Base-by-base conservation (phyloP, 2,329 filamentous ascomycete genomes). In the Hypoxylon sp. region DNA sequence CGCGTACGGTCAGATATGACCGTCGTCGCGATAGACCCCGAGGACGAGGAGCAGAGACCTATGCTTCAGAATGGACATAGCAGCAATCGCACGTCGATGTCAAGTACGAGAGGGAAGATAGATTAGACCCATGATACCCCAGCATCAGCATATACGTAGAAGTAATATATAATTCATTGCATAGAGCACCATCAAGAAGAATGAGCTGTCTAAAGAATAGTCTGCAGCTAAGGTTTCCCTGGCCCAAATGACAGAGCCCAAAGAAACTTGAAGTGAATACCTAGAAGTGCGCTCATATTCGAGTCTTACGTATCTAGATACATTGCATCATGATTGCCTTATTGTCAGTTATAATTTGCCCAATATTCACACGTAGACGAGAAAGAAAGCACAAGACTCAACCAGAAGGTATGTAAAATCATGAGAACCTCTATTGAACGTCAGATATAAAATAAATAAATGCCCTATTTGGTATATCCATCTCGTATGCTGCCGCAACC, bases 1-100 rank as follows among this genome's bases (percentile, higher is more conserved):
- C 88, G 87, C 74, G 94, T 98, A 1, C 89, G 91, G 1, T 86
- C 93, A 73, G 92, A 98, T 78, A 95, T 95, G 85, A 92, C 90
- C 55, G 95, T 97, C 0, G 82, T 85, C 4, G 83, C 84, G 24
- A 73, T 83, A 33, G 76, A 78, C 19, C 48, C 55, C 26, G 67
- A 64, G 46, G 48, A 51, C 24, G 56, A 70, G 35, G 58, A 60
- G n/a, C 55, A 58, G 37, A 37, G 42, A 14, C 19, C 47, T 35
- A 24, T 47, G 31, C 39, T 24, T 39, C 62, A 63, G 33, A 59
- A 68, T 44, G 67, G 58, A 37, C 31, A 57, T 50, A 19, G 62
- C 37, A 48, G 11, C 33, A 55, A 50, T 39, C 57, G 48, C 47
- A 50, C 24, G 29, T 51, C 59, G 17, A 42, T 51, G 39, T 29